Conservation (phyloP, 2,329 filamentous ascomycete species). For the Cladosporium halotolerans region DNA sequence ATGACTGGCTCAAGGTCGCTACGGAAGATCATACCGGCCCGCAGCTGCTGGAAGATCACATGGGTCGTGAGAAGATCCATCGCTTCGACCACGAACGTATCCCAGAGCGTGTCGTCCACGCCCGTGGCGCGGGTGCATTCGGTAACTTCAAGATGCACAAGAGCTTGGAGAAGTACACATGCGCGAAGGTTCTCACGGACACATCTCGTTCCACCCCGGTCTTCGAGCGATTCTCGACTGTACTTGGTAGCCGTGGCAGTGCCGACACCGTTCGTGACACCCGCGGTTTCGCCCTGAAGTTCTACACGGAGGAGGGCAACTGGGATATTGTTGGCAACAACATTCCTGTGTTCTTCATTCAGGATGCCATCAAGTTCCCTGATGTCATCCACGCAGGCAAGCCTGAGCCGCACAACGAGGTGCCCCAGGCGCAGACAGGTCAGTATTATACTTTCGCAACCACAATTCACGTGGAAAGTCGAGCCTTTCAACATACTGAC, state of each 20-base stretch:
- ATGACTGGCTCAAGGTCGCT: slow-evolving; percentile 67
- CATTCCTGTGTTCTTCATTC: slow-evolving; percentile 70
- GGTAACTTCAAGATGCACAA: slow-evolving; percentile 62
- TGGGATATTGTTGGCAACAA: slow-evolving; percentile 58
- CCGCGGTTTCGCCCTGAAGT: slow-evolving; percentile 70
- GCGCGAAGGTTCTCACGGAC: slow-evolving; percentile 60
- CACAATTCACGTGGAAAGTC: no score
- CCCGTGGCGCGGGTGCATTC: slow-evolving; percentile 58
- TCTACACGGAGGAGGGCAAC: slow-evolving; percentile 72
- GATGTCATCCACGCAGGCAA: slow-evolving; percentile 60
- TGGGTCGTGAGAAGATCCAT: slow-evolving; percentile 68
- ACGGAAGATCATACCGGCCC: slow-evolving; percentile 61
- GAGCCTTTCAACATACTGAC: no score
- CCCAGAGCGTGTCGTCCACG: slow-evolving; percentile 62
- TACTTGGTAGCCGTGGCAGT: slow-evolving; percentile 67
- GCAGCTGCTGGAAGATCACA: slow-evolving; percentile 62
- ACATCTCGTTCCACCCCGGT: slow-evolving; percentile 61
- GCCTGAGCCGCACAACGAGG: slow-evolving; percentile 63
- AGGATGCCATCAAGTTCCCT: slow-evolving; percentile 68
- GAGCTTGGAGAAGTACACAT: slow-evolving; percentile 56
- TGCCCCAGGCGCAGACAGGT: slow-evolving; percentile 60
- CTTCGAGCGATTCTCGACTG: slow-evolving; percentile 72
- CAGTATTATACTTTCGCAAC: not conserved
- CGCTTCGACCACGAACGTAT: slow-evolving; percentile 72
- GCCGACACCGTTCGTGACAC: slow-evolving; percentile 81